These are phyloP conservation scores for Alternaria hordeiaustralica DNA, from an alignment of 2,329 filamentous ascomycete genomes.

Conservation along the genomic window DNA sequence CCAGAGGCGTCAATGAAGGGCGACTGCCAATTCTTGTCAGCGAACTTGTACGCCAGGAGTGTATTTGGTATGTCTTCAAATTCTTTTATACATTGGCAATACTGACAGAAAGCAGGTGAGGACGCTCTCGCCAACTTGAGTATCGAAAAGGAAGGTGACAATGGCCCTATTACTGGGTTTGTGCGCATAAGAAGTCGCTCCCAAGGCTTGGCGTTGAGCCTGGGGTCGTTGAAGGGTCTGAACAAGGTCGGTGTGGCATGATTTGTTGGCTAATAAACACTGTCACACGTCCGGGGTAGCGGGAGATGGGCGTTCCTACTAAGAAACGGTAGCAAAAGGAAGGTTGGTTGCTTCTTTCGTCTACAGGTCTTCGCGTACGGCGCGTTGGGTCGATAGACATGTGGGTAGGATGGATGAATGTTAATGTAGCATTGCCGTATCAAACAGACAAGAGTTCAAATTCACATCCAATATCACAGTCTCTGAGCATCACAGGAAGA, in stretches of 20 bases:
- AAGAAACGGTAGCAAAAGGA: slow-evolving; percentile 7
- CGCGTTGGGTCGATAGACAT: background rate
- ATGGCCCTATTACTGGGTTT: slow-evolving; percentile 95
- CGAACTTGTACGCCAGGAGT: slow-evolving; percentile 93
- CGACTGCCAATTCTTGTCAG: slow-evolving; percentile 96
- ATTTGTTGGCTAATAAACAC: slow-evolving; percentile 6
- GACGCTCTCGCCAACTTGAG: slow-evolving; percentile 96
- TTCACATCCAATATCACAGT: background rate
- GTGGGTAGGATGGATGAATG: slow-evolving; percentile 8
- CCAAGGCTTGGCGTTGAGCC: slow-evolving; percentile 89
- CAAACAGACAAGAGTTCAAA: slow-evolving; percentile 10
- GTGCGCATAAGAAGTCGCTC: slow-evolving; percentile 97
- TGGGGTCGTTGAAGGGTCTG: slow-evolving; percentile 92
- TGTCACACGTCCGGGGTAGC: background rate
- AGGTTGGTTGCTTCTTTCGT: slow-evolving; percentile 5
- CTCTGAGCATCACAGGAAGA: background rate
- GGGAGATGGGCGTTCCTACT: background rate
- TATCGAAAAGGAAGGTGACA: slow-evolving; percentile 95
- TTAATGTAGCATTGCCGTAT: slow-evolving; percentile 20
- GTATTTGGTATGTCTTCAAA: slow-evolving; percentile 83
- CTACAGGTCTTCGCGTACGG: background rate
- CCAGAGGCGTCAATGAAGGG: slow-evolving; percentile 96
- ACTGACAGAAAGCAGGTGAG: slow-evolving; percentile 71
- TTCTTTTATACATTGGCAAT: background rate
- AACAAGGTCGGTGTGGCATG: slow-evolving; percentile 59